Conservation (phyloP, 148 eudicot species). For the Rhododendron simsii region DNA sequence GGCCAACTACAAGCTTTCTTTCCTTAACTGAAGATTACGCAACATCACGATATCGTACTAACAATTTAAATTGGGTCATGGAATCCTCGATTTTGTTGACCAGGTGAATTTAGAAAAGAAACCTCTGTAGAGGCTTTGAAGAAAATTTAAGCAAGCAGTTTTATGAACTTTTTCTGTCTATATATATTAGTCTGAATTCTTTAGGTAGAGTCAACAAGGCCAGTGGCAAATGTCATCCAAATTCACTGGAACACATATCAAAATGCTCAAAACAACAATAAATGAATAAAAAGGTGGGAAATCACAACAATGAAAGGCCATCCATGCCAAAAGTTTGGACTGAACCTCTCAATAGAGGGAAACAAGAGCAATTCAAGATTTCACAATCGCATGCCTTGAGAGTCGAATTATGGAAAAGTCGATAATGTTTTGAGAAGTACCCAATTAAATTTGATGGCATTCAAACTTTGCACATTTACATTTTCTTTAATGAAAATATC, state of each 20-base stretch:
- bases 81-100: background rate
- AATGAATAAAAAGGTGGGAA: too few species aligned
- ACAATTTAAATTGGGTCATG: background rate
- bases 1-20: constrained; percentile 84
- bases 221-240: constrained; percentile 25
- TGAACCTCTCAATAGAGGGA: too few species aligned
- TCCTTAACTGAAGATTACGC: constrained; percentile 77
- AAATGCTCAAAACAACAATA: background rate
- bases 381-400: too few species aligned
- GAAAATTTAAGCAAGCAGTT: constrained; percentile 25
- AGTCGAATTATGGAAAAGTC: too few species aligned
- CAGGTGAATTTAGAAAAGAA: constrained; percentile 15
- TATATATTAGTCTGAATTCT: constrained; percentile 17
- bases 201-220: constrained; percentile 12
- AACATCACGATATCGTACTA: constrained; percentile 41
- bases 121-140: constrained; percentile 25
- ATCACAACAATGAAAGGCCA: background rate
- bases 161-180: constrained; percentile 23
- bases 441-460: too few species aligned
- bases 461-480: too few species aligned
- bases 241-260: background rate
- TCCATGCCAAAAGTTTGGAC: too few species aligned
- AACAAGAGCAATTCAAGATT: too few species aligned
- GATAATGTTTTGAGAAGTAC: too few species aligned
- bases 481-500: too few species aligned